A percentile compares a stretch with the other conserved stretches of the same genome.
phyloP scores from a whole-genome alignment of 139 green algal genomes.

The Auxenochlorella pyrenoidosa region DNA sequence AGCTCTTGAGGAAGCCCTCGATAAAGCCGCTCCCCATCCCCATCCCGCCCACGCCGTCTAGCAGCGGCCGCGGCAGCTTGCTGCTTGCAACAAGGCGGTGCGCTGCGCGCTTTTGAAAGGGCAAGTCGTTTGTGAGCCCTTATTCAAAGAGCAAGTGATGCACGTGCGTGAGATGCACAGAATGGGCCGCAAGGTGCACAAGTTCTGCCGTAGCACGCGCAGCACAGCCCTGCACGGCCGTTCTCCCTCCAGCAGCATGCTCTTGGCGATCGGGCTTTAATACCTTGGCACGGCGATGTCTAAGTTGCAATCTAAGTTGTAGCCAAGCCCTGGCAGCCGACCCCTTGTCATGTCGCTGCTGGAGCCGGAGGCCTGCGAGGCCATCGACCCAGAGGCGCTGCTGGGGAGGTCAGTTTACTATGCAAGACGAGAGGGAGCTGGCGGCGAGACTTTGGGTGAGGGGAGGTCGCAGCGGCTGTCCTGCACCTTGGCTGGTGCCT shows the following conservation, averaged over 20 bases:
- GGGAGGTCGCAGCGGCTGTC: not conserved
- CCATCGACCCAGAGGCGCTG: not conserved
- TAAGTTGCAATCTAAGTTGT: no score
- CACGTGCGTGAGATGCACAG: not conserved
- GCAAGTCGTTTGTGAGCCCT: not conserved
- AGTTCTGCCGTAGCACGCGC: no score
- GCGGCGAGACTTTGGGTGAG: not conserved
- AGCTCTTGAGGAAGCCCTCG: constrained; percentile 70
- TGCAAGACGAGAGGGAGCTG: not conserved
- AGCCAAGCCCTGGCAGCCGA: no score
- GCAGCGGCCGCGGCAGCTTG: constrained; percentile 18
- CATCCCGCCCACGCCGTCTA: not conserved
- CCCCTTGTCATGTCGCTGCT: no score
- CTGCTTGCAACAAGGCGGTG: not conserved
- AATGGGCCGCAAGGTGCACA: no score
- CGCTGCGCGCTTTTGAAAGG: not conserved
- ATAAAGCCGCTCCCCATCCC: constrained; percentile 36
- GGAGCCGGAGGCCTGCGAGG: no score
- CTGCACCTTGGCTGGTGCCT: not conserved
- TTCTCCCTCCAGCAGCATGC: no score
- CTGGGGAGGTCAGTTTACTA: not conserved
- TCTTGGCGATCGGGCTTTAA: no score
- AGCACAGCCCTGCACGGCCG: no score
- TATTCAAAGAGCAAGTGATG: not conserved
- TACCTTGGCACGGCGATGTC: no score